Conservation (phyloP, 768 basidiomycete species). For the Trametes punicea region DNA sequence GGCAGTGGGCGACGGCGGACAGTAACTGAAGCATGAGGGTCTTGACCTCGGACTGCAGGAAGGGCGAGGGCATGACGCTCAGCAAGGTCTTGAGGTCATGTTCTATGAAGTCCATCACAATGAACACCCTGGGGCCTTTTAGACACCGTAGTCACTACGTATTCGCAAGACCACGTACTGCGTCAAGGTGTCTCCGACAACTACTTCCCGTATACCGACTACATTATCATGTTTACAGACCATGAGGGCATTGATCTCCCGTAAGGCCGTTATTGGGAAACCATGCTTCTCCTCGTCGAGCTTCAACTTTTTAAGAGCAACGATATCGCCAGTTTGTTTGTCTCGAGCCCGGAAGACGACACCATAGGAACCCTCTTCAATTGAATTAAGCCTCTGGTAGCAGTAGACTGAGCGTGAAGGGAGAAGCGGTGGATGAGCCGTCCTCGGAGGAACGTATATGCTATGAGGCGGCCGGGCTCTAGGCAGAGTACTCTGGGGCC, state of each 20-base stretch:
- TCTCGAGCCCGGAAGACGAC: slow-evolving; percentile 96
- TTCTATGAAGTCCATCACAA: slow-evolving; percentile 99
- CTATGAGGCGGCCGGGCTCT: slow-evolving; percentile 44
- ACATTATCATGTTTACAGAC: slow-evolving; percentile 92
- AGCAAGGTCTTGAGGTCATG: slow-evolving; percentile 97
- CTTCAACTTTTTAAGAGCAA: slow-evolving; percentile 96
- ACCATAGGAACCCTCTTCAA: slow-evolving; percentile 98
- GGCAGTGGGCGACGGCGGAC: slow-evolving; percentile 91
- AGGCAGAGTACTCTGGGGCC: slow-evolving; percentile 21
- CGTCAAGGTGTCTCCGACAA: slow-evolving; percentile 96
- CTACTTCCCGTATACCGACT: slow-evolving; percentile 94
- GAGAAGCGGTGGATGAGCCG: slow-evolving; percentile 70
- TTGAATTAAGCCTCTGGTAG: slow-evolving; percentile 94
- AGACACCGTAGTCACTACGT: neutral
- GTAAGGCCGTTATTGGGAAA: slow-evolving; percentile 93
- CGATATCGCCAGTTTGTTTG: slow-evolving; percentile 92
- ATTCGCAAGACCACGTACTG: slow-evolving; percentile 72
- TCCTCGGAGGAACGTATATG: slow-evolving; percentile 71
- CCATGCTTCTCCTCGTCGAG: slow-evolving; percentile 98
- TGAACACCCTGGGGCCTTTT: slow-evolving; percentile 79
- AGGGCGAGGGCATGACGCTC: slow-evolving; percentile 92
- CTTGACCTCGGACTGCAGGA: slow-evolving; percentile 97
- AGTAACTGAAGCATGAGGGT: slow-evolving; percentile 91
- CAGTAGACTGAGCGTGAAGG: slow-evolving; percentile 92
- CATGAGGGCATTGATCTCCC: slow-evolving; percentile 98